phyloP scores from a whole-genome alignment of 2,329 filamentous ascomycete species.

The Rosellinia necatrix region DNA sequence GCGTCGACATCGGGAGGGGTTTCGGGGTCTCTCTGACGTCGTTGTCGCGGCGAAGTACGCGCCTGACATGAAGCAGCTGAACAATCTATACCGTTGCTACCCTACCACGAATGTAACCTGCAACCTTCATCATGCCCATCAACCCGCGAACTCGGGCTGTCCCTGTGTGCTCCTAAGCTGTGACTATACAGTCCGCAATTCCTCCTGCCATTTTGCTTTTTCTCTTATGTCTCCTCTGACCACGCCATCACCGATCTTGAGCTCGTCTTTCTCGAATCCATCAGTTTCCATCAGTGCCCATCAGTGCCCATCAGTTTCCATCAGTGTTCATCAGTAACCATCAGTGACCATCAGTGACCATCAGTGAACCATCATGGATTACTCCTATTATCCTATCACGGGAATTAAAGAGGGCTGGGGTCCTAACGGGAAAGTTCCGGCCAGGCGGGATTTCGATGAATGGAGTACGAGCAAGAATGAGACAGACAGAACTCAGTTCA shows the following conservation, averaged over 20 bases:
- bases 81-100: background rate
- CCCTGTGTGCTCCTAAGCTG: background rate
- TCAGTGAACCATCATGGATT: slow-evolving; percentile 23
- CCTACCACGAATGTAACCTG: slow-evolving; percentile 2
- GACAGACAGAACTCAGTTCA: slow-evolving; percentile 26
- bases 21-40: slow-evolving; percentile 9
- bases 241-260: too few relatives aligned
- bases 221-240: background rate
- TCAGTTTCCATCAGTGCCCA: too few relatives aligned
- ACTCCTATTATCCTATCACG: slow-evolving; percentile 27
- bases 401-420: slow-evolving; percentile 29
- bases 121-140: background rate
- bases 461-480: slow-evolving; percentile 20
- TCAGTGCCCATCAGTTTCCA: too few relatives aligned
- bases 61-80: slow-evolving; percentile 6
- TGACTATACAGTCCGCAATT: background rate
- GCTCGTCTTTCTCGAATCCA: too few relatives aligned
- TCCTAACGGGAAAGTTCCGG: slow-evolving; percentile 21
- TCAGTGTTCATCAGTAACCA: too few relatives aligned
- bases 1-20: too few relatives aligned
- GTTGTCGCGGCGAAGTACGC: background rate
- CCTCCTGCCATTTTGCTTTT: background rate
- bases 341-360: too few relatives aligned
- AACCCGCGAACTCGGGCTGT: background rate
- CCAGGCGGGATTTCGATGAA: slow-evolving; percentile 28